Base-by-base conservation (phyloP, 345 rosid genomes). In the Syzygium oleosum region DNA sequence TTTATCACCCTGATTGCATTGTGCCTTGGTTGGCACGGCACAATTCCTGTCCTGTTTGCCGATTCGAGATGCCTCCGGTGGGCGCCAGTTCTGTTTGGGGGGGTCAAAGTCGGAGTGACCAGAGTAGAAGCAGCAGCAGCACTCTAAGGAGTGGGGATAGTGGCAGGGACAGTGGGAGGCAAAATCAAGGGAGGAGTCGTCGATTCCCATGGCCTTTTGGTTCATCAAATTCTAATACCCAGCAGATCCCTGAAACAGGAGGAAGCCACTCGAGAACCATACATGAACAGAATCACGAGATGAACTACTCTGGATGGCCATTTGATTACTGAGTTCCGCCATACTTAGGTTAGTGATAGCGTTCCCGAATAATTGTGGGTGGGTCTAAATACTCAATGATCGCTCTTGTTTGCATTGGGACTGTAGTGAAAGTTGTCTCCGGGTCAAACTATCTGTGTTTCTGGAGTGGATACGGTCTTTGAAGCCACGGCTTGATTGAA, bases 31-130 rank as follows among this genome's bases (percentile, higher is more conserved):
- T 92, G 84, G 93, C 77, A 51, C 92, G 54, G 90, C 94, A 92
- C 86, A 92, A 92, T 73, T 92, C 94, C 3, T 92, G 94, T 87
- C 94, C 94, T 16, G 93, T 92, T 52, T 92, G 94, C 84, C 92
- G 94, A 21, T 92, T 88, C 19, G 89, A 90, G 88, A 85, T 90
- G 59, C 89, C 91, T 87, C 55, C 53, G 53, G 86, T 25, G 52
- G 84, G 78, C 5, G 7, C 84, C 31, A 31, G 78, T 27, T 31
- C 61, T 52, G 86, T 29, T 41, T 61, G 12, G 51, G 84, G 61
- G 27, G 54, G n/a, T 79, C 89, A 78, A 29, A 53, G 61, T 68
- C 12, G 31, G 55, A 61, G 63, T 51, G 63, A 25, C 14, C 53
- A 25, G 52, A 79, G 51, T 43, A 46, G 78, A 84, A 61, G 73